Evolutionary conservation across 2,329 filamentous ascomycete genomes (phyloP).

Genomic region (Aspergillus proliferans): DNA sequence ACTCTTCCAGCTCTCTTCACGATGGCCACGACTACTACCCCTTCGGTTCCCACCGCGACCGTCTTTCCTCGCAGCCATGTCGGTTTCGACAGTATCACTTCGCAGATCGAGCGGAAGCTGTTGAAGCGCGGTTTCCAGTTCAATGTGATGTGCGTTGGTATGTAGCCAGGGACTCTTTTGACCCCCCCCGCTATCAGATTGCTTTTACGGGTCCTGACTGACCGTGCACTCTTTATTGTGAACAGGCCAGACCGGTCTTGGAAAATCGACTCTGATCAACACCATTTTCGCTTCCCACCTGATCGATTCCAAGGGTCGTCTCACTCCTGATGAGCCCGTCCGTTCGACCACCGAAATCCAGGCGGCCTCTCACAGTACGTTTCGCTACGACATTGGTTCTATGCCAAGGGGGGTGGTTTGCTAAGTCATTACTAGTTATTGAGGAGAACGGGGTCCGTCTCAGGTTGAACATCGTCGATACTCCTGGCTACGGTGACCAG

Average conservation of each 20-base stretch:
- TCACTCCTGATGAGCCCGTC: constrained; percentile 85
- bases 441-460: constrained; percentile 99
- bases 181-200: too few species aligned
- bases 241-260: constrained; percentile 91
- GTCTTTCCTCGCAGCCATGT: constrained; percentile 95
- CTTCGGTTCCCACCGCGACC: constrained; percentile 38
- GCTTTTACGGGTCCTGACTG: constrained; percentile 11
- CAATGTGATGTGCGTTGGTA: constrained; percentile 99
- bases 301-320: constrained; percentile 96
- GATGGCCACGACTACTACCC: constrained; percentile 63
- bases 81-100: constrained; percentile 99
- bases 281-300: constrained; percentile 99
- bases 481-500: constrained; percentile 93
- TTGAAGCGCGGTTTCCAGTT: constrained; percentile 99
- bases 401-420: not conserved
- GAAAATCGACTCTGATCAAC: constrained; percentile 99
- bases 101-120: constrained; percentile 98
- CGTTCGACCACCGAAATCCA: constrained; percentile 97
- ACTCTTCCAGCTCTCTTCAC: constrained; percentile 33
- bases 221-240: constrained; percentile 25
- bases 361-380: constrained; percentile 77
- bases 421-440: constrained; percentile 54
- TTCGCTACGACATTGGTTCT: not conserved
- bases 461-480: constrained; percentile 97
- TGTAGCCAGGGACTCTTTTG: constrained; percentile 37